Conservation (phyloP, 306 rosid genomes). For the Prunus salicina region DNA sequence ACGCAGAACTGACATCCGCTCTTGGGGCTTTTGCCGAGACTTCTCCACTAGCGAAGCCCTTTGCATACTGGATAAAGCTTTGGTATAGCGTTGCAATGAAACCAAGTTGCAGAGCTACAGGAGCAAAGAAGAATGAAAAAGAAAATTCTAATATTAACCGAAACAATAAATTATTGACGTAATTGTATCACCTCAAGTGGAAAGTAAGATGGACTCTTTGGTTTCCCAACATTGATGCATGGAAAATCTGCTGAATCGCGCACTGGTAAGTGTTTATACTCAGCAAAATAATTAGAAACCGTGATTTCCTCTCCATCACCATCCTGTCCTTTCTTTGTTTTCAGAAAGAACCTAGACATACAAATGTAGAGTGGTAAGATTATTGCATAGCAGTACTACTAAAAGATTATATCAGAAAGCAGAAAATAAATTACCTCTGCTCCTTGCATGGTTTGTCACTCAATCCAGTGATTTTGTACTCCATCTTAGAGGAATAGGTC, state of each 20-base stretch:
- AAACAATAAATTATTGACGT: not conserved
- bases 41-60: slow-evolving; percentile 41
- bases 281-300: slow-evolving; percentile 29
- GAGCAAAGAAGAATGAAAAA: not conserved
- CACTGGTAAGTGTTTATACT: slow-evolving; percentile 18
- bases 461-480: slow-evolving; percentile 53
- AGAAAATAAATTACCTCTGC: slow-evolving; percentile 28
- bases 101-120: slow-evolving; percentile 43
- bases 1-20: slow-evolving; percentile 26
- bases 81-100: slow-evolving; percentile 48
- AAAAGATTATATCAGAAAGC: not conserved
- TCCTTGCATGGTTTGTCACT: slow-evolving; percentile 43
- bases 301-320: slow-evolving; percentile 40
- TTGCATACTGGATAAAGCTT: slow-evolving; percentile 39
- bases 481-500: slow-evolving; percentile 26
- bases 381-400: not conserved
- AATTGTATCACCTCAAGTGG: slow-evolving; percentile 36
- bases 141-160: not conserved
- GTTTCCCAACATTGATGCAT: slow-evolving; percentile 54
- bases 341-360: slow-evolving; percentile 4
- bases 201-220: slow-evolving; percentile 37
- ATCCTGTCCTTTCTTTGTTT: slow-evolving; percentile 16
- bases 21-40: slow-evolving; percentile 41
- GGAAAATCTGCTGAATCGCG: slow-evolving; percentile 33
- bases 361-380: slow-evolving; percentile 16